A percentile compares a stretch with the other conserved stretches of the same genome.
Evolutionary conservation across 805 yeast species (phyloP).

Genomic region (Candida lessepsii): DNA sequence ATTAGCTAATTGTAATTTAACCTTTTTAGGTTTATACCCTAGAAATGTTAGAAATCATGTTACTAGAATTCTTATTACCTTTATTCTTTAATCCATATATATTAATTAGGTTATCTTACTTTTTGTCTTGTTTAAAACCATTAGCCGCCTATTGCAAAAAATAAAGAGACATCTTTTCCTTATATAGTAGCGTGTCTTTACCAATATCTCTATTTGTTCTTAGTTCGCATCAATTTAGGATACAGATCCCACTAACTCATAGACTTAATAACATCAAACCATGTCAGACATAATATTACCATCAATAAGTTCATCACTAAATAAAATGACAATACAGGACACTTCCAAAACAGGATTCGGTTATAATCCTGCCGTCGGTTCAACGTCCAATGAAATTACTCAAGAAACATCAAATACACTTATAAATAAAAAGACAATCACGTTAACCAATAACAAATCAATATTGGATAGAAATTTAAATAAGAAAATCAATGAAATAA

Average conservation of each 20-base stretch:
- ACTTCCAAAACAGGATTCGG: slow-evolving; percentile 36
- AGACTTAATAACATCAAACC: not conserved
- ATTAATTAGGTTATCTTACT: not conserved
- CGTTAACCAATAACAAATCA: slow-evolving; percentile 35
- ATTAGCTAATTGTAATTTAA: slow-evolving; percentile 9
- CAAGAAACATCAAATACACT: slow-evolving; percentile 37
- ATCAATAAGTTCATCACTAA: slow-evolving; percentile 25
- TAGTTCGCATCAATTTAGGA: not conserved
- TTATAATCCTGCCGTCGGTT: slow-evolving; percentile 44
- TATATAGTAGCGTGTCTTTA: not conserved
- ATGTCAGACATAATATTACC: slow-evolving; percentile 30
- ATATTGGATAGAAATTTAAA: slow-evolving; percentile 69
- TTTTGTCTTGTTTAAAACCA: slow-evolving; percentile 5
- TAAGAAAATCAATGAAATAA: slow-evolving; percentile 65
- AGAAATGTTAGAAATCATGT: not conserved
- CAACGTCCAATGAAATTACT: slow-evolving; percentile 38
- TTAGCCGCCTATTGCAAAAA: not conserved
- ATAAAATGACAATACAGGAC: slow-evolving; percentile 29
- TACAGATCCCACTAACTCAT: not conserved
- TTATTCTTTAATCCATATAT: not conserved
- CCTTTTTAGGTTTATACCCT: slow-evolving; percentile 6
- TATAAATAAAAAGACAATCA: slow-evolving; percentile 30
- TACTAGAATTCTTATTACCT: too few relatives aligned
- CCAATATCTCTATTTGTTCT: too few relatives aligned
- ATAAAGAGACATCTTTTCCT: not conserved